phyloP scores from a whole-genome alignment of 108 stramenopile species.

The Nannochloropsis oceanica region DNA sequence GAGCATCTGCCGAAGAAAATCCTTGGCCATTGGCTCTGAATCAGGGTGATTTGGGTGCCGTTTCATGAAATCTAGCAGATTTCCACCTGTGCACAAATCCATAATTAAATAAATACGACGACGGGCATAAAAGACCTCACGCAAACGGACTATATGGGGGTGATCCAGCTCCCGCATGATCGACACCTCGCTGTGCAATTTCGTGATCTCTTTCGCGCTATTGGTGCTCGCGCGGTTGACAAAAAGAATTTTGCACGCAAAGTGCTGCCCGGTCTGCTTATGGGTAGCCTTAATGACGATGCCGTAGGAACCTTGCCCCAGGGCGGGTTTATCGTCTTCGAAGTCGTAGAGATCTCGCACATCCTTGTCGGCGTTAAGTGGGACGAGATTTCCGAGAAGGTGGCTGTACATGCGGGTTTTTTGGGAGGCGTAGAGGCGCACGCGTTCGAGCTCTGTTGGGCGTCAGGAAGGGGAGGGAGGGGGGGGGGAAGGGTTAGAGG shows the following conservation, averaged over 20 bases:
- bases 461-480: too few species aligned
- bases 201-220: conserved; percentile 6
- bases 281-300: conserved; percentile 12
- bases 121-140: conserved; percentile 30
- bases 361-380: not conserved
- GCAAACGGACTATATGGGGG: conserved; percentile 37
- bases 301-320: conserved; percentile 18
- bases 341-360: not conserved
- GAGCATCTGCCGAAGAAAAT: conserved; percentile 21
- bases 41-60: not conserved
- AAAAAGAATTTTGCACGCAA: conserved; percentile 17
- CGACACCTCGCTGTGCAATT: conserved; percentile 21
- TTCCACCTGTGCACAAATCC: conserved; percentile 35
- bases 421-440: not conserved
- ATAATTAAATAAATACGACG: conserved; percentile 33
- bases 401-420: not conserved
- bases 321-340: not conserved
- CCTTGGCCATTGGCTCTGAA: not conserved
- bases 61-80: conserved; percentile 31
- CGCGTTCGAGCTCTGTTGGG: not conserved
- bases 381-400: not conserved
- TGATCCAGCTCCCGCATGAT: conserved; percentile 26
- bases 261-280: conserved; percentile 6
- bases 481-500: too few species aligned
- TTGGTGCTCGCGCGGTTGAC: conserved; percentile 4